phyloP scores from a whole-genome alignment of 192 early-diverging fungal genomes.

The Coemansia sp. region DNA sequence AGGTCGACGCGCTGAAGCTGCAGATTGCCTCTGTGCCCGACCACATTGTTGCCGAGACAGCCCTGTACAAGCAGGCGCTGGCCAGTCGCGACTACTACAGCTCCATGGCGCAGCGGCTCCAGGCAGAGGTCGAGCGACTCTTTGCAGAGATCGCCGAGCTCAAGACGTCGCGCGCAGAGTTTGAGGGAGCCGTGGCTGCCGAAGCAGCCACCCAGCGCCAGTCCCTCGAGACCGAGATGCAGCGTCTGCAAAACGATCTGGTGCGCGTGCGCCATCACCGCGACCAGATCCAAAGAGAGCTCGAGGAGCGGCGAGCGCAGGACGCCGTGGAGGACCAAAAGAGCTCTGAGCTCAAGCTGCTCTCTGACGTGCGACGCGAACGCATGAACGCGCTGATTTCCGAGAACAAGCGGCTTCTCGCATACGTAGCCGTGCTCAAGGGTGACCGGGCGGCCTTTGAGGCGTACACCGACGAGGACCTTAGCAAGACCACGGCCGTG shows the following conservation, averaged over 20 bases:
- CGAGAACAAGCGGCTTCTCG: conserved; percentile 57
- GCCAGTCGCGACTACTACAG: conserved; percentile 50
- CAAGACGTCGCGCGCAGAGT: conserved; percentile 27
- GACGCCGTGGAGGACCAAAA: conserved; percentile 44
- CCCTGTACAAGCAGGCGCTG: conserved; percentile 50
- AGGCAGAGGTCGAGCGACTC: conserved; percentile 39
- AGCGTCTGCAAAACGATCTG: conserved; percentile 53
- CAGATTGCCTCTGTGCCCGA: conserved; percentile 51
- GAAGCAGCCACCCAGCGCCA: conserved; percentile 43
- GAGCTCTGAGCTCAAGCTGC: conserved; percentile 48
- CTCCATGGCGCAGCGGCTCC: conserved; percentile 43
- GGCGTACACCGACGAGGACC: conserved; percentile 51
- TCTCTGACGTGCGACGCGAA: conserved; percentile 53
- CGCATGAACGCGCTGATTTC: conserved; percentile 57
- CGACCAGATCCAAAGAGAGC: conserved; percentile 51
- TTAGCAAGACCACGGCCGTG: conserved; percentile 45
- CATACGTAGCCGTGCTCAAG: conserved; percentile 44
- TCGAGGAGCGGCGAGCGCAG: conserved; percentile 45
- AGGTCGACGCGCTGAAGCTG: conserved; percentile 50
- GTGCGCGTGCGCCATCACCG: conserved; percentile 54
- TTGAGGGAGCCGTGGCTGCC: conserved; percentile 35
- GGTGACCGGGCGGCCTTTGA: conserved; percentile 55
- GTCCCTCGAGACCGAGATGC: conserved; percentile 53
- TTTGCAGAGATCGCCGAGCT: conserved; percentile 47
- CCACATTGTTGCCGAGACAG: conserved; percentile 51